Conservation (phyloP, 768 basidiomycete genomes). For the Flagelloscypha sp. region DNA sequence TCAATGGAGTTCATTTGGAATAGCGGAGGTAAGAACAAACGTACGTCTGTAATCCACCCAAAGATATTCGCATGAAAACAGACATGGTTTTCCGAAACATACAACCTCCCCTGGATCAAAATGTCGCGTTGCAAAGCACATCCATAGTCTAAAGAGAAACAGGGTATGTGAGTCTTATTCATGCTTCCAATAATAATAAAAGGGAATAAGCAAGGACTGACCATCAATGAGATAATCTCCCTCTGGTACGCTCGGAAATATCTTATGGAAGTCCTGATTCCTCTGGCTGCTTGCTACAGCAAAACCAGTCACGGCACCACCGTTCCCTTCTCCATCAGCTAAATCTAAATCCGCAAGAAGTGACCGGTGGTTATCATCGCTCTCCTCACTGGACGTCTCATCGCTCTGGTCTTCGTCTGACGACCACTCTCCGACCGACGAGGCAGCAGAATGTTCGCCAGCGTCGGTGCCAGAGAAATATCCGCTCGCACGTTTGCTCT, state of each 20-base stretch:
- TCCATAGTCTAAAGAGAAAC: conserved; percentile 69
- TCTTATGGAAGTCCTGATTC: conserved; percentile 91
- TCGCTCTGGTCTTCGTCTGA: conserved; percentile 17
- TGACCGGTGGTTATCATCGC: conserved; percentile 21
- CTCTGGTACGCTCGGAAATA: conserved; percentile 84
- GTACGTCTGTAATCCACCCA: conserved; percentile 95
- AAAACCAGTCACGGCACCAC: conserved; percentile 91
- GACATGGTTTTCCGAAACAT: conserved; percentile 98
- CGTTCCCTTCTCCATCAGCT: conserved; percentile 52
- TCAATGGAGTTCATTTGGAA: conserved; percentile 1
- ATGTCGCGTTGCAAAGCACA: conserved; percentile 96
- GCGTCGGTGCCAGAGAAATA: too few species aligned
- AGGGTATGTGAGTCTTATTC: conserved; percentile 4
- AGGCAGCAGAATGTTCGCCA: too few species aligned
- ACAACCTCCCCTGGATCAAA: conserved; percentile 89
- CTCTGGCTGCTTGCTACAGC: conserved; percentile 93
- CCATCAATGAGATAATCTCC: conserved; percentile 98
- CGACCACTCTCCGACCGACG: too few species aligned
- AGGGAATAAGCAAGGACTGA: conserved; percentile 27
- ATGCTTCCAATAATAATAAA: too few species aligned
- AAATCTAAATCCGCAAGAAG: conserved; percentile 25
- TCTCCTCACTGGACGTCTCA: conserved; percentile 19
- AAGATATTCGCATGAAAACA: conserved; percentile 99
- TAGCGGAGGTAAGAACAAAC: conserved; percentile 20
- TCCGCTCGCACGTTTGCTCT: too few species aligned